Conservation (phyloP, 2,329 filamentous ascomycete species). For the Colletotrichum noveboracense region DNA sequence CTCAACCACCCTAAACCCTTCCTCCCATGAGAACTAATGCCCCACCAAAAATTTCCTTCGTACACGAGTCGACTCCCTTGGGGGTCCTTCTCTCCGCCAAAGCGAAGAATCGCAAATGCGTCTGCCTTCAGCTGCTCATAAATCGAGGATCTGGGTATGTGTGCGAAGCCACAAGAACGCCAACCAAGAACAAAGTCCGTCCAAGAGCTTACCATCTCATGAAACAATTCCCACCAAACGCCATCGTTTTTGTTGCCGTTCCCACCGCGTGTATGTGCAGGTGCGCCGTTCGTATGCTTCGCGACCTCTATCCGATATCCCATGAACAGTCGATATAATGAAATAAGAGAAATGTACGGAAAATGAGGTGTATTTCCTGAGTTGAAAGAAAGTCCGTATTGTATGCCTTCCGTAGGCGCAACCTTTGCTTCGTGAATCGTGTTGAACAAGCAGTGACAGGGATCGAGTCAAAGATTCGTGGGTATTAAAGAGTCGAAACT, state of each 20-base stretch:
- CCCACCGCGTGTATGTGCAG: slow-evolving; percentile 15
- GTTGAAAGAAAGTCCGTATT: neutral
- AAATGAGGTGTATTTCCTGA: too few species aligned
- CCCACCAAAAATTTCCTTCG: neutral
- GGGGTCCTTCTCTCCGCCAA: neutral
- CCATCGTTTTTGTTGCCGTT: slow-evolving; percentile 10
- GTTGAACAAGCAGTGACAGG: neutral
- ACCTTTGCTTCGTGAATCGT: neutral
- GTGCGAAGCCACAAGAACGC: slow-evolving; percentile 13
- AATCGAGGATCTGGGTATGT: slow-evolving; percentile 21
- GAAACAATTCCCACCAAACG: neutral
- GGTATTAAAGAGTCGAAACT: neutral
- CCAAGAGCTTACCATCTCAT: neutral
- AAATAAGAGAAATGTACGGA: neutral
- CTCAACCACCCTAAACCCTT: neutral
- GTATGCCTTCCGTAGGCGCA: neutral
- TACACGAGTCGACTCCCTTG: neutral
- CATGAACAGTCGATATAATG: neutral
- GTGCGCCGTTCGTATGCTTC: slow-evolving; percentile 22
- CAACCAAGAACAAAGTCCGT: neutral
- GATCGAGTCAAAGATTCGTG: neutral
- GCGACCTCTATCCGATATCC: slow-evolving; percentile 14
- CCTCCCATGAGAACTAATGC: neutral
- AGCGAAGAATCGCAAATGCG: slow-evolving; percentile 8
- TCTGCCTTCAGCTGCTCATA: slow-evolving; percentile 10